Conservation (phyloP, 1,284 basidiomycete genomes). For the Phenoliferia sp. region DNA sequence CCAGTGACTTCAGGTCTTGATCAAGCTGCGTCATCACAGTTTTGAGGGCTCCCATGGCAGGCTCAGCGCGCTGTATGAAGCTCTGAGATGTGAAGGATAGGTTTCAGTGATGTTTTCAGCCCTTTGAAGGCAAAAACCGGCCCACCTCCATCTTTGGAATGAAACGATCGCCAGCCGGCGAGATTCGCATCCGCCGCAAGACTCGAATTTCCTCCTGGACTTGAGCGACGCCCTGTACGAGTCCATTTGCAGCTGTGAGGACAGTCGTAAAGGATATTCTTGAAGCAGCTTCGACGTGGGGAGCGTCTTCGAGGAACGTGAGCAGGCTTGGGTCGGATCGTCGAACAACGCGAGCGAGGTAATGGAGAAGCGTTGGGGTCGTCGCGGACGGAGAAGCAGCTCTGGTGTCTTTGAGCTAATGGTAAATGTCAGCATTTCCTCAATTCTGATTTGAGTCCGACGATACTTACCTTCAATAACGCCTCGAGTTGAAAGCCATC, state of each 20-base stretch:
- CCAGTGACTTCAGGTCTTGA: slow-evolving; percentile 55
- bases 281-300: slow-evolving; percentile 74
- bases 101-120: neutral
- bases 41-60: slow-evolving; percentile 59
- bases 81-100: slow-evolving; percentile 50
- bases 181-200: slow-evolving; percentile 41
- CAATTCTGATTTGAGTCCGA: neutral
- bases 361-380: slow-evolving; percentile 82
- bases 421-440: neutral
- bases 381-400: slow-evolving; percentile 60
- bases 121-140: too few relatives aligned
- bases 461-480: slow-evolving; percentile 63
- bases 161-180: slow-evolving; percentile 56
- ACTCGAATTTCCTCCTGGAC: slow-evolving; percentile 56
- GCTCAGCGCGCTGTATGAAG: slow-evolving; percentile 53
- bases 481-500: slow-evolving; percentile 76
- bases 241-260: slow-evolving; percentile 29
- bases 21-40: slow-evolving; percentile 58
- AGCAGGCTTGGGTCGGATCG: slow-evolving; percentile 61
- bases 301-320: slow-evolving; percentile 73
- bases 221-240: slow-evolving; percentile 57
- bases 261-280: slow-evolving; percentile 41
- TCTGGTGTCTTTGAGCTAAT: slow-evolving; percentile 69
- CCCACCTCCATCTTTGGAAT: slow-evolving; percentile 52
- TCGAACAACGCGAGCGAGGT: slow-evolving; percentile 69